Percentiles rank a stretch among this genome's conserved stretches.
These are phyloP conservation scores for Craterostigma plantagineum DNA, from an alignment of 257 asterid genomes.

Conservation along the genomic window DNA sequence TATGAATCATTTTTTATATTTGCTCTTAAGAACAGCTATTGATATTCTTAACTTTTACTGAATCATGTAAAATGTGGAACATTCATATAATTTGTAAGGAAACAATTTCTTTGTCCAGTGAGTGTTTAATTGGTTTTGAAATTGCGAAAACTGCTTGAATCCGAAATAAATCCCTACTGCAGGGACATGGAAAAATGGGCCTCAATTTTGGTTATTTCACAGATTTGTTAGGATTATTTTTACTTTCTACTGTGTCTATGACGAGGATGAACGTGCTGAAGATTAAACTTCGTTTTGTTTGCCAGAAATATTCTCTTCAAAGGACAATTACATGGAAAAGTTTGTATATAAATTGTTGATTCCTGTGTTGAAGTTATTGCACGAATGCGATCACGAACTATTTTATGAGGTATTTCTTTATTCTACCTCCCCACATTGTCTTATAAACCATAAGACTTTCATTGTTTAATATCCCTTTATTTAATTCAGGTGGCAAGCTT, in stretches of 20 bases:
- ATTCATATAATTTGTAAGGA: too few relatives aligned
- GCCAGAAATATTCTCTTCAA: background rate
- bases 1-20: background rate
- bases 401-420: conserved; percentile 40
- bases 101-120: too few relatives aligned
- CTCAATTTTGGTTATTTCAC: conserved; percentile 1
- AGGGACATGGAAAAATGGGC: too few relatives aligned
- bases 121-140: too few relatives aligned
- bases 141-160: too few relatives aligned
- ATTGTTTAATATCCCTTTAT: conserved; percentile 5
- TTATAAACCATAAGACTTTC: background rate
- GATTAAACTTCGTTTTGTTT: conserved; percentile 21
- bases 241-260: too few relatives aligned
- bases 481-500: conserved; percentile 40
- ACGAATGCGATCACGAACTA: conserved; percentile 29
- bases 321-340: background rate
- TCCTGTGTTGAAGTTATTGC: conserved; percentile 25
- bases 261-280: conserved; percentile 5
- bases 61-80: too few relatives aligned
- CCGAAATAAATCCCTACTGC: too few relatives aligned
- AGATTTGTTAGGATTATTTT: conserved; percentile 42
- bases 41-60: conserved; percentile 1
- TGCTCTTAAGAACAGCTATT: background rate
- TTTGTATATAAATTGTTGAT: conserved; percentile 1
- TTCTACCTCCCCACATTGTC: background rate